A percentile compares a stretch with the other conserved stretches of the same genome.
These are phyloP conservation scores for Cucumis sativus DNA, from an alignment of 306 rosid species.

Conservation along the genomic window DNA sequence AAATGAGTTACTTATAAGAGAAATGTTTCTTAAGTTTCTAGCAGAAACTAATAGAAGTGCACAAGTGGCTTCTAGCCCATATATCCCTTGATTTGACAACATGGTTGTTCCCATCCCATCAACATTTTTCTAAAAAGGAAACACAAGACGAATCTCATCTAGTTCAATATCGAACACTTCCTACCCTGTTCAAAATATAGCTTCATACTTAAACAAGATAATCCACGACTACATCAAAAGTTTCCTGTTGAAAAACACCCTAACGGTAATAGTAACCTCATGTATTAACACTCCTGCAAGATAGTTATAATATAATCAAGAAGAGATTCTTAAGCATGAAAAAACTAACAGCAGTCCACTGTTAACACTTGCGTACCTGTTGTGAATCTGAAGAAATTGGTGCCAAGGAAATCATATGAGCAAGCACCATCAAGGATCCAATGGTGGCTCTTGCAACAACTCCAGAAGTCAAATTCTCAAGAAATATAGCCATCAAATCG, in stretches of 20 bases:
- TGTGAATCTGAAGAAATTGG: slow-evolving; percentile 35
- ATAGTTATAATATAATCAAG: background rate
- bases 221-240: background rate
- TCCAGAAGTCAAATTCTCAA: slow-evolving; percentile 77
- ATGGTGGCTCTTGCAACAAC: slow-evolving; percentile 60
- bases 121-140: background rate
- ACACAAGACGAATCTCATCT: background rate
- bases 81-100: background rate
- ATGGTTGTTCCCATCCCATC: background rate
- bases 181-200: background rate
- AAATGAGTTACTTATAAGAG: background rate
- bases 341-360: background rate
- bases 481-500: slow-evolving; percentile 76
- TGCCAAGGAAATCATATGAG: slow-evolving; percentile 54
- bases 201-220: background rate
- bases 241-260: background rate
- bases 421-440: slow-evolving; percentile 65
- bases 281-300: background rate
- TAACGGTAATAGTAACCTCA: background rate
- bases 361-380: slow-evolving; percentile 40
- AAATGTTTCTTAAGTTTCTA: background rate
- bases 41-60: background rate
- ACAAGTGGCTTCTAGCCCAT: background rate
- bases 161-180: background rate
- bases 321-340: background rate